Evolutionary conservation across 2,329 filamentous ascomycete species (phyloP).

Genomic region (Fonsecaea erecta): DNA sequence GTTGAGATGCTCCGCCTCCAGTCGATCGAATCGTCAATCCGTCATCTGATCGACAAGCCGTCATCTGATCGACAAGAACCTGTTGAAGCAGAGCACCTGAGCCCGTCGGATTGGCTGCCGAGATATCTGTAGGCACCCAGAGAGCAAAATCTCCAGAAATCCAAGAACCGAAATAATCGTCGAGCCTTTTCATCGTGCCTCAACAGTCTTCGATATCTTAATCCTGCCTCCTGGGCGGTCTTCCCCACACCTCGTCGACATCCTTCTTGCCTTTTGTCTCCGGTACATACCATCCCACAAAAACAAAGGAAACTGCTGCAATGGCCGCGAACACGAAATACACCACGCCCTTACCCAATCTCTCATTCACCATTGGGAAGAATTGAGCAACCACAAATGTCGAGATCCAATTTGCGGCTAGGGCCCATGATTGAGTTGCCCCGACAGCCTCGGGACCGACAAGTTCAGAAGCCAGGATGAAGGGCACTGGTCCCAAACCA

Average conservation of each 20-base stretch:
- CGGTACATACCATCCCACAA: conserved; percentile 76
- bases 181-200: neutral
- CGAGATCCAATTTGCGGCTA: conserved; percentile 86
- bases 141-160: neutral
- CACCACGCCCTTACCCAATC: conserved; percentile 76
- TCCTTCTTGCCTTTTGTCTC: conserved; percentile 87
- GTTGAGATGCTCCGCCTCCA: neutral
- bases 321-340: conserved; percentile 89
- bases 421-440: conserved; percentile 84
- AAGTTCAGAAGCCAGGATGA: conserved; percentile 89
- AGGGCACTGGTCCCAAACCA: conserved; percentile 90
- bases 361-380: conserved; percentile 83
- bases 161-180: neutral
- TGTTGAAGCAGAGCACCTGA: neutral
- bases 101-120: neutral
- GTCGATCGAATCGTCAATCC: neutral
- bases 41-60: neutral
- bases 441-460: conserved; percentile 90
- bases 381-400: conserved; percentile 94
- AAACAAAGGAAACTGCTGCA: conserved; percentile 69
- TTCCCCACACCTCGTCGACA: conserved; percentile 89
- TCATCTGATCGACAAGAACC: neutral
- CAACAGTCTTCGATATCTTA: conserved; percentile 5
- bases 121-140: neutral
- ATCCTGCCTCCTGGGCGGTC: conserved; percentile 43